A percentile compares a stretch with the other conserved stretches of the same genome.
phyloP scores from a whole-genome alignment of 441 rosid genomes.

The Arabidopsis hybrid region DNA sequence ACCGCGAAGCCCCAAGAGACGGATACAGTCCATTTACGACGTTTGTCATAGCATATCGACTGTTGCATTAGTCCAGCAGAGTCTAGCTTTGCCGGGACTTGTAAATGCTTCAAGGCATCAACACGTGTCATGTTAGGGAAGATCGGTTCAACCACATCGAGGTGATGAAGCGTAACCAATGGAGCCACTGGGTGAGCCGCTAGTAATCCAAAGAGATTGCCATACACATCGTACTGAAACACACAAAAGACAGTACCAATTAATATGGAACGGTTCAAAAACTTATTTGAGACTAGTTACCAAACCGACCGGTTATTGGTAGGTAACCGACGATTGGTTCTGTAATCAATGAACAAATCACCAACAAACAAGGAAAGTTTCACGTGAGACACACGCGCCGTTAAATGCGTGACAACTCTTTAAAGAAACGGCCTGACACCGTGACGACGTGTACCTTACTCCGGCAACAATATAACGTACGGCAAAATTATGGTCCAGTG shows the following conservation, averaged over 20 bases:
- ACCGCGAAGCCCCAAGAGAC: slow-evolving; percentile 97
- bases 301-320: slow-evolving; percentile 38
- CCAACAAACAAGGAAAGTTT: slow-evolving; percentile 5
- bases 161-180: slow-evolving; percentile 86
- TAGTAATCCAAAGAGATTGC: slow-evolving; percentile 90
- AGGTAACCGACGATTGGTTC: slow-evolving; percentile 28
- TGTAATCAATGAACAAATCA: slow-evolving; percentile 12
- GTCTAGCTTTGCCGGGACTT: slow-evolving; percentile 72
- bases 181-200: slow-evolving; percentile 94
- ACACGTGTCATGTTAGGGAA: slow-evolving; percentile 88
- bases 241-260: neutral
- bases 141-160: slow-evolving; percentile 91
- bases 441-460: slow-evolving; percentile 42
- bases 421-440: slow-evolving; percentile 11
- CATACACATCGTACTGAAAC: slow-evolving; percentile 92
- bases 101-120: slow-evolving; percentile 67
- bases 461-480: slow-evolving; percentile 35
- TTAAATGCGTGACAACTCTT: slow-evolving; percentile 25
- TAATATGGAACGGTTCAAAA: neutral
- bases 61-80: slow-evolving; percentile 93
- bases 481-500: slow-evolving; percentile 33
- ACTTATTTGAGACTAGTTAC: neutral
- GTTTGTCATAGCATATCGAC: slow-evolving; percentile 87
- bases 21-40: slow-evolving; percentile 76
- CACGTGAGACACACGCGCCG: slow-evolving; percentile 34